Evolutionary conservation across 2,329 filamentous ascomycete species (phyloP).

Genomic region (Aureobasidium melanogenum): DNA sequence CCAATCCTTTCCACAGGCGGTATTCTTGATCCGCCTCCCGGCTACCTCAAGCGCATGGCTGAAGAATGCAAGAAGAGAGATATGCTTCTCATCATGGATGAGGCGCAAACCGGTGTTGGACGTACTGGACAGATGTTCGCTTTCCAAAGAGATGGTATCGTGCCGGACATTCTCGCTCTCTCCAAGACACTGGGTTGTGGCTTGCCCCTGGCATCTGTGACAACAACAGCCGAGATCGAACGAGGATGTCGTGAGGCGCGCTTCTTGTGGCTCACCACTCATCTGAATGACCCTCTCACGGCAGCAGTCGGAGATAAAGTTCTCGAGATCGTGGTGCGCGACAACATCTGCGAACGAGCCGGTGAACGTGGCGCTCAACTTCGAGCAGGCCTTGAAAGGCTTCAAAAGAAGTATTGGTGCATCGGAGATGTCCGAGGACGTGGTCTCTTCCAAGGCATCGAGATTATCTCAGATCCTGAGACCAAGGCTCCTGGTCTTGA

Average conservation of each 20-base stretch:
- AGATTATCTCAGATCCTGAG: slow-evolving; percentile 21
- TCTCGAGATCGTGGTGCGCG: slow-evolving; percentile 24
- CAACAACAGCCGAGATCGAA: slow-evolving; percentile 20
- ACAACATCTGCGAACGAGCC: slow-evolving; percentile 19
- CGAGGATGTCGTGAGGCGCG: slow-evolving; percentile 16
- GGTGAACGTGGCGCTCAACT: slow-evolving; percentile 18
- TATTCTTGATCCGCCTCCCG: slow-evolving; percentile 50
- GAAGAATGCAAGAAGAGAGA: slow-evolving; percentile 44
- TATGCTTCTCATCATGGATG: slow-evolving; percentile 52
- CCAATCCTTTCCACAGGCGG: slow-evolving; percentile 52
- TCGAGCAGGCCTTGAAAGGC: slow-evolving; percentile 16
- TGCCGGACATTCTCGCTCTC: slow-evolving; percentile 40
- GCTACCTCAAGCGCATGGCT: slow-evolving; percentile 50
- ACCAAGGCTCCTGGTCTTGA: slow-evolving; percentile 20
- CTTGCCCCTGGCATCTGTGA: slow-evolving; percentile 22
- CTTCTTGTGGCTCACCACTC: slow-evolving; percentile 25
- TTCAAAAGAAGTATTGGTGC: slow-evolving; percentile 22
- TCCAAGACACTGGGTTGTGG: slow-evolving; percentile 25
- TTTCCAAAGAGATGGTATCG: slow-evolving; percentile 30
- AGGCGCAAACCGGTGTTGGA: slow-evolving; percentile 52
- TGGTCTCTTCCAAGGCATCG: slow-evolving; percentile 24
- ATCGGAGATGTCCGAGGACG: slow-evolving; percentile 26
- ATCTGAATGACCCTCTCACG: slow-evolving; percentile 24
- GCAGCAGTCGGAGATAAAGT: slow-evolving; percentile 24
- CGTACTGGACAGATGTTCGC: slow-evolving; percentile 51